phyloP scores from a whole-genome alignment of 805 yeast species.

The Nakazawaea molendinolei region DNA sequence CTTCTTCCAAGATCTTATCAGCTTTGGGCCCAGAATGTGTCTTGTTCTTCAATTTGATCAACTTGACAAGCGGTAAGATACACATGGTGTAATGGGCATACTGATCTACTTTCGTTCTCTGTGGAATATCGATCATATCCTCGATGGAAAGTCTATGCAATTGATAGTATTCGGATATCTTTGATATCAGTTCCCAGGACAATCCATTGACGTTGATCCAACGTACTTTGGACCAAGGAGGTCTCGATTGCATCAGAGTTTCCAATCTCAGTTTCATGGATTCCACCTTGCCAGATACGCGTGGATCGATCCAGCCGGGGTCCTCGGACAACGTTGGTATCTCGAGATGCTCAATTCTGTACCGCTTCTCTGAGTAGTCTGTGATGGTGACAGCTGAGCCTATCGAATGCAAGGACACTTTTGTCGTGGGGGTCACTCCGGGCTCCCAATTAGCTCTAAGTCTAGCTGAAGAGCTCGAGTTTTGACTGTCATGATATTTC shows the following conservation, averaged over 20 bases:
- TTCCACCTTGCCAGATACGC: conserved; percentile 6
- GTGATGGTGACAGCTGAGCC: conserved; percentile 50
- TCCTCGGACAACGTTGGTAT: conserved; percentile 21
- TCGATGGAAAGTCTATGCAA: conserved; percentile 53
- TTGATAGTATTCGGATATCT: conserved; percentile 35
- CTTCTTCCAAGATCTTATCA: conserved; percentile 3
- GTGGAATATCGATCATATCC: conserved; percentile 59
- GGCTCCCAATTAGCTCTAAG: conserved; percentile 52
- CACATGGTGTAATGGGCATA: conserved; percentile 46
- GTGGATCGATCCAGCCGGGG: too few relatives aligned
- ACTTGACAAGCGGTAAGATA: conserved; percentile 44
- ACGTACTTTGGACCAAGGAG: conserved; percentile 43
- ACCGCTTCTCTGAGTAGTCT: conserved; percentile 40
- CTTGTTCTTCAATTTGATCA: conserved; percentile 25
- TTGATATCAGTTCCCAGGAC: conserved; percentile 53
- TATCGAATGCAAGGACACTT: conserved; percentile 40
- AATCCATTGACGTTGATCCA: conserved; percentile 56
- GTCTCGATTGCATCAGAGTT: conserved; percentile 26
- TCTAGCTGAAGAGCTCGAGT: conserved; percentile 27
- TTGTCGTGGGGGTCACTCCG: conserved; percentile 46
- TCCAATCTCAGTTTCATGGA: conserved; percentile 19
- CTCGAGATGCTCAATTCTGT: conserved; percentile 37
- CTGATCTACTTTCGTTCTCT: conserved; percentile 50
- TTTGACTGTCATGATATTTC: conserved; percentile 29
- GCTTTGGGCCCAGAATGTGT: conserved; percentile 2